Evolutionary conservation across 371 early-diverging fungal species (phyloP).

Genomic region (Synchytrium microbalum): DNA sequence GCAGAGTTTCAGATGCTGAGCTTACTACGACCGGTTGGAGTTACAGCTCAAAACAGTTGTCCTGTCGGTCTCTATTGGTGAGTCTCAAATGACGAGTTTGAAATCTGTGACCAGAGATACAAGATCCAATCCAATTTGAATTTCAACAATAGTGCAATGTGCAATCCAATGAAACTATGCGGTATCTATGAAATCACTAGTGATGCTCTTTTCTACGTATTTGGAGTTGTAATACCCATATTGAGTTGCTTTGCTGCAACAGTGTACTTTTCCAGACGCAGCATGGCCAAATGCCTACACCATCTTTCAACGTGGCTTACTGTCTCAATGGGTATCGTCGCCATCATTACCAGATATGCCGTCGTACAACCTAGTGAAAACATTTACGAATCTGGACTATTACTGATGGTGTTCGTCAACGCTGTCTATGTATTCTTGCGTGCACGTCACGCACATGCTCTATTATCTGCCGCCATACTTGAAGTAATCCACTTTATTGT

Average conservation of each 20-base stretch:
- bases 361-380: conserved; percentile 23
- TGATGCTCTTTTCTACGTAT: conserved; percentile 27
- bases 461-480: conserved; percentile 12
- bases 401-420: conserved; percentile 22
- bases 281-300: conserved; percentile 19
- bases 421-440: conserved; percentile 22
- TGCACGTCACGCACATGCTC: conserved; percentile 24
- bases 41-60: conserved; percentile 1
- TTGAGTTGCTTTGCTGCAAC: conserved; percentile 12
- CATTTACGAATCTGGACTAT: conserved; percentile 20
- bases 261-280: conserved; percentile 12
- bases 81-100: too few species aligned
- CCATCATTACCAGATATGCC: conserved; percentile 24
- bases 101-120: too few species aligned
- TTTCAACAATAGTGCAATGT: conserved; percentile 20
- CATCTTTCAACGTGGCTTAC: conserved; percentile 17
- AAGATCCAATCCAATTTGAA: too few species aligned
- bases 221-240: conserved; percentile 26
- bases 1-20: conserved; percentile 6
- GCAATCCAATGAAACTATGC: conserved; percentile 24
- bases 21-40: background rate
- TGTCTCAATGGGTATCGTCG: conserved; percentile 15
- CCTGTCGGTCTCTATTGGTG: conserved; percentile 23
- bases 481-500: conserved; percentile 14
- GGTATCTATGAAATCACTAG: conserved; percentile 16